Evolutionary conservation across 2,329 filamentous ascomycete genomes (phyloP), one percentile per base, ranked within the genome.

Genomic region (Colletotrichum sp.): DNA sequence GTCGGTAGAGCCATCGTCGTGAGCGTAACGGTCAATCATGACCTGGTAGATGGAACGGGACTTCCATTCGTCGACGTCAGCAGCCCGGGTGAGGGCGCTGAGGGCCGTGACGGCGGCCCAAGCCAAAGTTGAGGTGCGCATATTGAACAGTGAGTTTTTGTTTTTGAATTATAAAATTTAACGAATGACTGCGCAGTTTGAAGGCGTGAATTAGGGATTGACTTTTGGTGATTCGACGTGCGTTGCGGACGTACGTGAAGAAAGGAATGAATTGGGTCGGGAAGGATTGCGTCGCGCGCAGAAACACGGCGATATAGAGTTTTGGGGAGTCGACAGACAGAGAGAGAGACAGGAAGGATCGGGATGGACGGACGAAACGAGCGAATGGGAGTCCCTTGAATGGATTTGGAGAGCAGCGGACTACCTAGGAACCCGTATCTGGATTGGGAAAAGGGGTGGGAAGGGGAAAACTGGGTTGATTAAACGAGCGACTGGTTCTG

Each of bases 11-110:
- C 87, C 88, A 76, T 85, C 83, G 8, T 82, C 83, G 28, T 82
- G 82, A 5, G 86, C 86, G 76, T 86, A 87, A 12, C 86, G 82
- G 75, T 87, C 86, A 13, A 86, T 87, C 71, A 88, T 78, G 73
- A 88, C 82, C 80, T 88, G 87, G 77, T 88, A 88, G 72, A 88
- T 86, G 43, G 86, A 85, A 78, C 85, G 85, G 21, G 69, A 68
- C 73, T 75, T 75, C 73, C 73, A 75, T 4, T 30, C 73, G 63
- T 75, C 73, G 43, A 75, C 43, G 43, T 73, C 73, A 38, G 73
- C 73, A 28, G 69, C 73, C 69, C 16, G n/a, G 57, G 52, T 48
- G 55, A 75, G 30, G 21, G 69, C 63, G 34, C 69, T 52, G 30
- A 75, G 70, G 70, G 70, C 73, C 57, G 73, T 55, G 64, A 68